Evolutionary conservation across 1,139 yeast genomes (phyloP), one percentile per base, ranked within the genome.

Genomic region (Debaryomyces robertsiae): DNA sequence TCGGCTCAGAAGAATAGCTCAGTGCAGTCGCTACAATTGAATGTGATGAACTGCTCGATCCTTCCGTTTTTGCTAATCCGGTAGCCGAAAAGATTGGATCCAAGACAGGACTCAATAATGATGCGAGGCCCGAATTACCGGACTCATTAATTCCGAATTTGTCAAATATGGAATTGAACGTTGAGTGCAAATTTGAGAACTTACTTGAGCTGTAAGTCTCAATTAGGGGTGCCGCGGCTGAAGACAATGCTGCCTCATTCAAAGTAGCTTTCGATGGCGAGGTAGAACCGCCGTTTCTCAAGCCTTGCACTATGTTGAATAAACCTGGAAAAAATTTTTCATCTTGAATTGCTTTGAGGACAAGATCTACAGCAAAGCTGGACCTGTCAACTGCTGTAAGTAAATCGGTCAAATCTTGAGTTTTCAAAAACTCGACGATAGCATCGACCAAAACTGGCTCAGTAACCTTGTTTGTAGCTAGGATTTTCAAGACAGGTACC

Each of bases 331-430:
- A 36, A 22, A 43, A 35, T 2, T 18, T 28, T 3, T 34, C 18
- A 30, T 40, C 42, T 16, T 29, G 35, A n/a, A 41, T 29, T 1
- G 42, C 36, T 17, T 17, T 30, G 16, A 40, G 34, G 7, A 60
- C 62, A 32, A 64, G 46, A 44, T 62, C 65, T 29, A 61, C 54
- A 6, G 60, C 65, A 43, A 63, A 55, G 11, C 54, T 55, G 5
- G 68, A 62, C 14, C 53, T 23, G 44, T 62, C 63, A 11, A 57
- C 57, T 14, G 61, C 57, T 14, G 39, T 30, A 33, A 63, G 53
- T 19, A 63, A 33, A 25, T 47, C 48, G 0, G 57, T 44, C 42
- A 63, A 55, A 25, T 56, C 54, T 30, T 55, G 52, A n/a, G 49
- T 42, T 37, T 53, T 43, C 36, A 64, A 50, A 40, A 59, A 61